Percentiles rank a stretch among this genome's conserved stretches.
Evolutionary conservation across 306 rosid species (phyloP).

Genomic region (Arachis stenosperma): DNA sequence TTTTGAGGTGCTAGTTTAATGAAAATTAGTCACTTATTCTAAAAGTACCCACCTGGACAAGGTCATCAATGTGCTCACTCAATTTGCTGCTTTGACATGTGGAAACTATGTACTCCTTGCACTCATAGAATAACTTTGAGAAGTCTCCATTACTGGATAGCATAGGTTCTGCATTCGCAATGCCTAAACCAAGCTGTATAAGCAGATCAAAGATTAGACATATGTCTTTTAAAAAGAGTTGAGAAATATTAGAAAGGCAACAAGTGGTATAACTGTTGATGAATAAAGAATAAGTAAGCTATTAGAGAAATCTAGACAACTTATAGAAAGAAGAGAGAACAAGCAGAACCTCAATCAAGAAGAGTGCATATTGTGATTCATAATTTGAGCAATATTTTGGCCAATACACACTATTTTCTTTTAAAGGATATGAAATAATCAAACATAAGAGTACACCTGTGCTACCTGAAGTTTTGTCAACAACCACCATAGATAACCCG

Average conservation of each 20-base stretch:
- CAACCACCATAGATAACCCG: not conserved
- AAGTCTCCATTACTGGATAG: conserved; percentile 63
- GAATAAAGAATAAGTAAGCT: not conserved
- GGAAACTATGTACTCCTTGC: conserved; percentile 77
- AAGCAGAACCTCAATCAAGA: conserved; percentile 20
- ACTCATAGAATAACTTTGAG: conserved; percentile 80
- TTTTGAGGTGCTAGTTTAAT: not conserved
- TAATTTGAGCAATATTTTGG: not conserved
- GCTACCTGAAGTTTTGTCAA: not conserved
- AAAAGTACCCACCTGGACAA: conserved; percentile 70
- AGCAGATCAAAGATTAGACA: conserved; percentile 43
- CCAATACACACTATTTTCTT: not conserved
- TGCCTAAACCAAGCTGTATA: conserved; percentile 88
- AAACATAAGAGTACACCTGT: not conserved
- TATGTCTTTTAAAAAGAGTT: not conserved
- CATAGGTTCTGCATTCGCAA: conserved; percentile 69
- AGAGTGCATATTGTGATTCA: conserved; percentile 1
- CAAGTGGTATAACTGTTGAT: not conserved
- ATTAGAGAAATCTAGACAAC: conserved; percentile 7
- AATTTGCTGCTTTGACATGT: conserved; percentile 61
- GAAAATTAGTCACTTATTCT: conserved; percentile 13
- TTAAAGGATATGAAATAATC: conserved; percentile 3
- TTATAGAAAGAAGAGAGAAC: conserved; percentile 19
- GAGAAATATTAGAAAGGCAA: conserved; percentile 44
- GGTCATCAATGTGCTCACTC: conserved; percentile 77